Base-by-base conservation (phyloP, 352 stramenopile species). In the Ophiocytium majus region DNA sequence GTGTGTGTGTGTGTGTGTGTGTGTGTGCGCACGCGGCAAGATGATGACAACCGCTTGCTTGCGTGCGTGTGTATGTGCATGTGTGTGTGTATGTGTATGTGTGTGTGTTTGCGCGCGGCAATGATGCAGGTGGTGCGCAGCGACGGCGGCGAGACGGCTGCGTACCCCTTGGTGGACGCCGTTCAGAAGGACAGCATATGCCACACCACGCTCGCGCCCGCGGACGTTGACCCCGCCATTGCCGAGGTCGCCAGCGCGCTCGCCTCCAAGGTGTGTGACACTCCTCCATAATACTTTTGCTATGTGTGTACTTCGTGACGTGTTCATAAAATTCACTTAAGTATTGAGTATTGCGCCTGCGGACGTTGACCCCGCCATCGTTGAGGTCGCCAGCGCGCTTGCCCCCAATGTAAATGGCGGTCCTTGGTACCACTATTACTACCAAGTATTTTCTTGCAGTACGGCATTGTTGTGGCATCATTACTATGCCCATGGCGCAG, bases 161-260 rank as follows among this genome's bases (percentile, higher is more conserved):
- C 93, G n/a, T 99, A 99, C 90, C 95, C 96, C 10, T 94, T 98
- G 9, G 96, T 99, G 10, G 97, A 98, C 84, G 98, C 96, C 10
- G 97, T 98, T 80, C 96, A 98, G 90, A 92, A 95, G 82, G 93
- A 99, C 93, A 98, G 95, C 86, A 97, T 99, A 89, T 99, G 97
- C 86, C 92, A 98, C 85, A 97, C 98, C 0, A 97, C 98, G 76
- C 87, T 98, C 9, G 95, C 94, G 14, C 96, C 96, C 0, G 96
- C 96, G 0, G 91, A 93, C 82, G 91, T 94, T 81, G 91, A 28
- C 90, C 86, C 33, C 89, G 91, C 66, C 10, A 64, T 74, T 23
- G 74, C 79, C 31, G 82, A 76, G 43, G 19, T 89, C 0, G 86
- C 76, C 9, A 33, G 82, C 32, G 89, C 87, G 50, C 50, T 81